Evolutionary conservation across 495 filamentous ascomycete genomes (phyloP).

Genomic region (Elasticomyces elasticus): DNA sequence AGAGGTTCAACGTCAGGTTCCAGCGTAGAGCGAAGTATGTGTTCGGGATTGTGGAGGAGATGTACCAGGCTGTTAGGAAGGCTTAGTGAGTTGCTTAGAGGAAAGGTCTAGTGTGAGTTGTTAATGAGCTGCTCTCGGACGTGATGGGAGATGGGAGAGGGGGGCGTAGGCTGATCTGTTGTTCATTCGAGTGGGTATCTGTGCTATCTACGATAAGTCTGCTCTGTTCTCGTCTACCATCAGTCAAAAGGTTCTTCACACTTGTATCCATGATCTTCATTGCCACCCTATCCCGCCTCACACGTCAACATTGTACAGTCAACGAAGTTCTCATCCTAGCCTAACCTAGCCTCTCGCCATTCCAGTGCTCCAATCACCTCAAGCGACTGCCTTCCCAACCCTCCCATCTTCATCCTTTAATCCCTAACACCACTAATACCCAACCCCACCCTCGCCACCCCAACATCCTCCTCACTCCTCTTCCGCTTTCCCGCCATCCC

Average conservation of each 20-base stretch:
- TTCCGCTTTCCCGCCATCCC: slow-evolving; percentile 23
- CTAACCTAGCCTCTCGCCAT: not conserved
- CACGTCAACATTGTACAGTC: too few relatives aligned
- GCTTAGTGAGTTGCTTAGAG: not conserved
- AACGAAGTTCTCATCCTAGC: too few relatives aligned
- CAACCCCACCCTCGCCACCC: slow-evolving; percentile 22
- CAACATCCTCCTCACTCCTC: slow-evolving; percentile 15
- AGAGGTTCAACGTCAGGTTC: not conserved
- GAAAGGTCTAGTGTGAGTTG: not conserved
- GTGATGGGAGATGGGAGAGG: not conserved
- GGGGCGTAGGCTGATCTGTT: not conserved
- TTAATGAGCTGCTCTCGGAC: not conserved
- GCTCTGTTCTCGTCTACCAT: not conserved
- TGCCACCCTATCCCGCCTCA: too few relatives aligned
- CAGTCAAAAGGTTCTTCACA: too few relatives aligned
- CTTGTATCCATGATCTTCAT: too few relatives aligned
- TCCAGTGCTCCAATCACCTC: too few relatives aligned
- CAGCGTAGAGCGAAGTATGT: not conserved
- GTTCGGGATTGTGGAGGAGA: not conserved
- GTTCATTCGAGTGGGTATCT: not conserved
- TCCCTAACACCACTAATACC: slow-evolving; percentile 29
- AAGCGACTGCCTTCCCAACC: too few relatives aligned
- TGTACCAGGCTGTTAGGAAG: not conserved
- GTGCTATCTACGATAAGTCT: not conserved
- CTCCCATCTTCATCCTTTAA: too few relatives aligned